Evolutionary conservation across 2,329 filamentous ascomycete species (phyloP).

Genomic region (Fusarium guadeloupense): DNA sequence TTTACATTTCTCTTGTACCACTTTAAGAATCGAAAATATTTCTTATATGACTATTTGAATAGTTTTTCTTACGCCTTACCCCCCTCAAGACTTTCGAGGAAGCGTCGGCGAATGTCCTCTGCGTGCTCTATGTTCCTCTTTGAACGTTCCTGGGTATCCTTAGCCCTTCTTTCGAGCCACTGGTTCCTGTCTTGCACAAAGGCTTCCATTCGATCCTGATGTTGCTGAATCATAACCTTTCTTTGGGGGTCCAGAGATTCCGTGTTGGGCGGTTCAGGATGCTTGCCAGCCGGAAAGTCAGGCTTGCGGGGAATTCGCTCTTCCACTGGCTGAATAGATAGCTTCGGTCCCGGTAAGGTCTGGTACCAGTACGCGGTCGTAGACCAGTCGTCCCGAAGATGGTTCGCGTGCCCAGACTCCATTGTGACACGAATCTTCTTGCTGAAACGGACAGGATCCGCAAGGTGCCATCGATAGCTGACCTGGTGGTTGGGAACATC

Average conservation of each 20-base stretch:
- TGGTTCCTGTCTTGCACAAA: constrained; percentile 39
- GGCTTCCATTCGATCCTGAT: constrained; percentile 27
- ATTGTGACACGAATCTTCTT: constrained; percentile 43
- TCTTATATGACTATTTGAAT: too few species aligned
- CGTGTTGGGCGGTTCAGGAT: constrained; percentile 10
- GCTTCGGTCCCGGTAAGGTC: constrained; percentile 44
- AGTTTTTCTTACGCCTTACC: too few species aligned
- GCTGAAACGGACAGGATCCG: constrained; percentile 47
- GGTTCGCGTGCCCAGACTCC: constrained; percentile 46
- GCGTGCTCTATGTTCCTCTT: constrained; percentile 20
- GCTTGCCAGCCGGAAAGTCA: constrained; percentile 23
- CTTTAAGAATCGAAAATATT: too few species aligned
- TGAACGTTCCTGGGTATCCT: constrained; percentile 23
- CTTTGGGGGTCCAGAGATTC: not conserved
- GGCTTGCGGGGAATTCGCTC: constrained; percentile 35
- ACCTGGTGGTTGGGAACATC: constrained; percentile 47
- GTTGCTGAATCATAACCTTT: constrained; percentile 25
- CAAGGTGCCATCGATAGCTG: constrained; percentile 47
- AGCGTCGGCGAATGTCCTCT: constrained; percentile 8
- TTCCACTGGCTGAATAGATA: constrained; percentile 42
- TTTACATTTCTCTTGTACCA: too few species aligned
- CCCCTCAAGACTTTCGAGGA: not conserved
- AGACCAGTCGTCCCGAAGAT: constrained; percentile 46
- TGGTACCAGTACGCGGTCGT: constrained; percentile 49
- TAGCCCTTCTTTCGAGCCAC: constrained; percentile 39